Evolutionary conservation across 441 rosid genomes (phyloP).

Genomic region (Populus hybrid): DNA sequence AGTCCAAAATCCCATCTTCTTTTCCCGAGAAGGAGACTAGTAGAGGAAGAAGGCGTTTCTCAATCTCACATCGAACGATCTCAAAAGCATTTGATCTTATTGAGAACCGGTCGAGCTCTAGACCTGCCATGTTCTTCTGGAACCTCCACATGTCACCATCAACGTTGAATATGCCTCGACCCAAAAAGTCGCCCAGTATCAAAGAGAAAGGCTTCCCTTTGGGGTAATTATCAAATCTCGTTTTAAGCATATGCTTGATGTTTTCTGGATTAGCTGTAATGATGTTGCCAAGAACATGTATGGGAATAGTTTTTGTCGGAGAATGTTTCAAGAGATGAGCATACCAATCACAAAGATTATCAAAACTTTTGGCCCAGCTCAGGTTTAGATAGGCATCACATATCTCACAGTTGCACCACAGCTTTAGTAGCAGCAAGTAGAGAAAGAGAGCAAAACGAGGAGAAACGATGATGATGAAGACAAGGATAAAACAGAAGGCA

Average conservation of each 20-base stretch:
- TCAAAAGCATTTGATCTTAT: slow-evolving; percentile 41
- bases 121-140: slow-evolving; percentile 32
- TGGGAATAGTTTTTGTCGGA: slow-evolving; percentile 46
- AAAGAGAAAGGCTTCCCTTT: slow-evolving; percentile 52
- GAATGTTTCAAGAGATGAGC: slow-evolving; percentile 53
- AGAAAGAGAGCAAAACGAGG: slow-evolving; percentile 3
- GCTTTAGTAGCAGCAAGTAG: slow-evolving; percentile 17
- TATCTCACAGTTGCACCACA: slow-evolving; percentile 46
- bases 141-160: slow-evolving; percentile 48
- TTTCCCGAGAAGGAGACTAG: slow-evolving; percentile 22
- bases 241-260: slow-evolving; percentile 68
- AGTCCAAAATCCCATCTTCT: slow-evolving; percentile 26
- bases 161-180: slow-evolving; percentile 53
- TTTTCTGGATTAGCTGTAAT: slow-evolving; percentile 61
- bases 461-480: slow-evolving; percentile 8
- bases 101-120: slow-evolving; percentile 28
- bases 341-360: slow-evolving; percentile 65
- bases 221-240: slow-evolving; percentile 37
- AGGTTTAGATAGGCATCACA: slow-evolving; percentile 38
- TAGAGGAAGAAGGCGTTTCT: slow-evolving; percentile 39
- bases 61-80: slow-evolving; percentile 35
- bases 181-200: slow-evolving; percentile 46
- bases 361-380: slow-evolving; percentile 35
- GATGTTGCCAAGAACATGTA: slow-evolving; percentile 50
- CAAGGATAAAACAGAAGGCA: slow-evolving; percentile 13